These are phyloP conservation scores for Mycena chlorophos DNA, from an alignment of 768 basidiomycete species.

Conservation along the genomic window DNA sequence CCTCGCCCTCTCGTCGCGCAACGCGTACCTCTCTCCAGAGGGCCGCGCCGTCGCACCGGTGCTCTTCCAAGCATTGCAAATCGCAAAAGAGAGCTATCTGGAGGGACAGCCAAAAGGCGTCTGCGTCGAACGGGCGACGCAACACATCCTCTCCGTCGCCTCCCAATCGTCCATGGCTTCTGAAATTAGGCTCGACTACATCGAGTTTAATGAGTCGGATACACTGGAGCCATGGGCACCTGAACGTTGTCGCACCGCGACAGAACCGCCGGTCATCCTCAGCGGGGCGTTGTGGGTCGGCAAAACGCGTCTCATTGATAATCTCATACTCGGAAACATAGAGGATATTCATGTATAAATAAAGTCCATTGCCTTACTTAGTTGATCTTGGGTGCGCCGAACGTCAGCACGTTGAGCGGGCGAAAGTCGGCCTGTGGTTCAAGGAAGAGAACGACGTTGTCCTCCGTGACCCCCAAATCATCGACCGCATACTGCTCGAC, in stretches of 20 bases:
- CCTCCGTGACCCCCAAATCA: slow-evolving; percentile 56
- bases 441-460: slow-evolving; percentile 58
- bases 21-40: slow-evolving; percentile 68
- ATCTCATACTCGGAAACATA: slow-evolving; percentile 69
- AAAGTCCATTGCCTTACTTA: not conserved
- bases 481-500: slow-evolving; percentile 49
- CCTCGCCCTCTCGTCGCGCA: slow-evolving; percentile 89
- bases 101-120: slow-evolving; percentile 49
- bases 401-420: slow-evolving; percentile 49
- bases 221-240: slow-evolving; percentile 64
- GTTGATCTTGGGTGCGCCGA: slow-evolving; percentile 33
- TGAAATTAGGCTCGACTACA: slow-evolving; percentile 72
- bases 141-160: slow-evolving; percentile 40
- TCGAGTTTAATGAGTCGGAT: slow-evolving; percentile 83
- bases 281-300: slow-evolving; percentile 89
- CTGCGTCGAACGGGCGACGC: slow-evolving; percentile 46
- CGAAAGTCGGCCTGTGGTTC: slow-evolving; percentile 42
- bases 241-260: slow-evolving; percentile 28
- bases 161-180: slow-evolving; percentile 40
- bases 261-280: slow-evolving; percentile 54
- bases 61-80: slow-evolving; percentile 67
- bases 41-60: slow-evolving; percentile 70
- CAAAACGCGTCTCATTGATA: slow-evolving; percentile 89
- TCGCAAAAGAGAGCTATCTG: slow-evolving; percentile 58
- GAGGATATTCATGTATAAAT: not conserved